Base-by-base conservation (phyloP, 768 basidiomycete genomes). In the Phaeotremella skinneri region DNA sequence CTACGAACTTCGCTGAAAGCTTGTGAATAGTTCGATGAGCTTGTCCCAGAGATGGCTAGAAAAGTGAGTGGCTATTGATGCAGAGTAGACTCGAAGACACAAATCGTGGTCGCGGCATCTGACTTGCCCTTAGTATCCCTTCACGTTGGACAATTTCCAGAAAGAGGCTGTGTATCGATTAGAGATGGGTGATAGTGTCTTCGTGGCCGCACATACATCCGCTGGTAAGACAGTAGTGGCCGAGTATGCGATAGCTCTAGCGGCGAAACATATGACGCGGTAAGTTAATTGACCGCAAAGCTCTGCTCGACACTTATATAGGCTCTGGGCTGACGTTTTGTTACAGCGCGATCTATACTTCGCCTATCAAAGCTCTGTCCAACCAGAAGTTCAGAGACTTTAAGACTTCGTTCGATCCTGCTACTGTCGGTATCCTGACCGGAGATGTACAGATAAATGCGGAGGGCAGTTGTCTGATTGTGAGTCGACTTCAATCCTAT, bases 321-420 rank as follows among this genome's bases (percentile, higher is more conserved):
- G 0, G 26, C 20, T 21, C 32, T 23, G 2, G 20, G 59, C 63
- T 69, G 14, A 48, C 37, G 17, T 4, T 49, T 25, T 25, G 9
- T 20, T 26, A 3, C 65, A 97, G 94, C 51, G 92, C 96, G 0
- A 98, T 99, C 62, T 99, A 98, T 74, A 99, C 96, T 0, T 97
- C 92, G 0, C 96, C 96, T 0, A 99, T 99, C 76, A 99, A 99
- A 71, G 96, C 96, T 0, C 81, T 99, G 5, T 98, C 94, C 7
- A 99, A 99, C 74, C 96, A 98, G 70, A 99, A 99, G 76, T 98
- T 97, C 76, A 84, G 96, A 54, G 96, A 99, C 78, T 99, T 99
- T 81, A 97, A 97, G 73, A 87, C 89, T 72, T 94, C 92, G 0
- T 99, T 98, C 72, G 89, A 89, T 4, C 84, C 91, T 2, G 82